Conservation (phyloP, 2,329 filamentous ascomycete species). For the Arthrobotrys entomopaga region DNA sequence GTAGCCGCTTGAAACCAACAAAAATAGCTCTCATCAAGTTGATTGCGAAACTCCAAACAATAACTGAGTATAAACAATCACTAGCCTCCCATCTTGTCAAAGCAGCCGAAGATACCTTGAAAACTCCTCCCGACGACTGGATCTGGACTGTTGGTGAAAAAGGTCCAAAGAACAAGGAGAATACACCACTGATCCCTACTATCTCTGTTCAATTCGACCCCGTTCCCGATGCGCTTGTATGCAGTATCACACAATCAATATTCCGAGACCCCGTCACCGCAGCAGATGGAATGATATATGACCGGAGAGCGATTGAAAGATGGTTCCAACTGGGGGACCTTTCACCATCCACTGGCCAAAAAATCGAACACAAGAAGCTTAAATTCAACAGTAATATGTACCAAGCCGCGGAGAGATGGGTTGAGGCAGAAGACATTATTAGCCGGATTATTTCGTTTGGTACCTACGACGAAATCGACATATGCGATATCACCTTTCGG, state of each 20-base stretch:
- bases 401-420: constrained; percentile 58
- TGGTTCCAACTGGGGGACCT: constrained; percentile 60
- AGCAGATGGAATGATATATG: constrained; percentile 60
- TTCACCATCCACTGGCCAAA: constrained; percentile 61
- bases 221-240: constrained; percentile 59
- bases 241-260: constrained; percentile 60
- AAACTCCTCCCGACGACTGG: too few species aligned
- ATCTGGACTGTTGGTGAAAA: too few species aligned
- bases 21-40: too few species aligned
- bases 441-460: neutral
- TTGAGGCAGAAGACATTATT: constrained; percentile 55
- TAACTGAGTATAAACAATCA: too few species aligned
- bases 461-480: constrained; percentile 10
- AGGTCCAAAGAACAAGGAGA: too few species aligned
- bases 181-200: too few species aligned
- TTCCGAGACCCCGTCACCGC: constrained; percentile 61
- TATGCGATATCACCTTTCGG: neutral
- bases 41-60: too few species aligned
- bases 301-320: constrained; percentile 60
- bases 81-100: too few species aligned
- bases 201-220: too few species aligned
- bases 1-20: too few species aligned
- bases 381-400: constrained; percentile 56
- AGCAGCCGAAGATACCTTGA: too few species aligned
- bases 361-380: constrained; percentile 55